These are phyloP conservation scores for Parsonsia alboflavescens DNA, from an alignment of 257 asterid species.

Conservation along the genomic window DNA sequence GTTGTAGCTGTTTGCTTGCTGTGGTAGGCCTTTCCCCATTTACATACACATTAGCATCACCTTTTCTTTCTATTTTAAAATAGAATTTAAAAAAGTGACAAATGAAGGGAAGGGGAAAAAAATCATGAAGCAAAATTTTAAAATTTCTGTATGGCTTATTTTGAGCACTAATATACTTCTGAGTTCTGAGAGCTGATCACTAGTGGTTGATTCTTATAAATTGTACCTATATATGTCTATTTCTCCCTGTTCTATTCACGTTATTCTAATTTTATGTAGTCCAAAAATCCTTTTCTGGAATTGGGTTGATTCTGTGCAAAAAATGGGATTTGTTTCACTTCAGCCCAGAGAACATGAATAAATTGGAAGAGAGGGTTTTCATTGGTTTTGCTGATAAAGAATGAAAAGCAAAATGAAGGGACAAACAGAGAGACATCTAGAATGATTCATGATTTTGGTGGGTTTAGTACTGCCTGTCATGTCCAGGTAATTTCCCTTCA, in stretches of 20 bases:
- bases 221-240: neutral
- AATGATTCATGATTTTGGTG: neutral
- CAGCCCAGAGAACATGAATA: neutral
- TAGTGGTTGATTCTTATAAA: neutral
- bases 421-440: neutral
- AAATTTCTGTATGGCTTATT: neutral
- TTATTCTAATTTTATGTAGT: neutral
- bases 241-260: neutral
- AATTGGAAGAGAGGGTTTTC: neutral
- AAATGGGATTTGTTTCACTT: neutral
- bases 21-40: neutral
- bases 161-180: neutral
- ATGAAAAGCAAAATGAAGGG: neutral
- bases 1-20: conserved; percentile 3
- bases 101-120: neutral
- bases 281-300: neutral
- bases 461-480: neutral
- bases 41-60: neutral
- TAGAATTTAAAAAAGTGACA: neutral
- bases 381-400: neutral
- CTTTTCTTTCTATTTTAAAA: neutral
- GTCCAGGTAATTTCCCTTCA: neutral
- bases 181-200: neutral
- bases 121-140: too few species aligned
- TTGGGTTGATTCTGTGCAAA: neutral